A percentile compares a stretch with the other conserved stretches of the same genome.
These are phyloP conservation scores for Neurospora hispaniola DNA, from an alignment of 495 filamentous ascomycete genomes.

Conservation along the genomic window DNA sequence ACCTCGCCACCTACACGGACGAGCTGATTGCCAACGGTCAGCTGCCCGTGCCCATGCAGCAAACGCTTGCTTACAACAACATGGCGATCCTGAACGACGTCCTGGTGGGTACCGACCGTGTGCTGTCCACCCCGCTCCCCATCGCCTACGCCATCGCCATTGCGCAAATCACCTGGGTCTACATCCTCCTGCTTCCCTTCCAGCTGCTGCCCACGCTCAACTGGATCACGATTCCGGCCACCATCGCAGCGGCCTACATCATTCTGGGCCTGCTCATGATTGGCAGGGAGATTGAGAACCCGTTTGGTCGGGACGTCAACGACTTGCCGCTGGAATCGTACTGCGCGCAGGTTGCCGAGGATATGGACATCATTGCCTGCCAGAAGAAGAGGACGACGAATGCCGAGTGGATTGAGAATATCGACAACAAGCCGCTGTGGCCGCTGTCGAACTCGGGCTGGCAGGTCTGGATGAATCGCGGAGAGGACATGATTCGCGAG, in stretches of 20 bases:
- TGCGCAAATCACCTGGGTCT: constrained; percentile 79
- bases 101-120: constrained; percentile 63
- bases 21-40: constrained; percentile 43
- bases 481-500: constrained; percentile 35
- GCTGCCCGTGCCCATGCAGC: constrained; percentile 40
- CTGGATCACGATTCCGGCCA: constrained; percentile 80
- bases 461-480: constrained; percentile 49
- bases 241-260: constrained; percentile 70
- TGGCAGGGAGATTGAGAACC: constrained; percentile 80
- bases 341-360: constrained; percentile 58
- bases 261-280: constrained; percentile 83
- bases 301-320: constrained; percentile 80
- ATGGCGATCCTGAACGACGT: constrained; percentile 60
- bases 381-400: constrained; percentile 40
- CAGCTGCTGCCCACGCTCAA: constrained; percentile 52
- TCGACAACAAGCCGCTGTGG: constrained; percentile 56
- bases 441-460: constrained; percentile 51
- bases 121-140: constrained; percentile 75
- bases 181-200: constrained; percentile 75
- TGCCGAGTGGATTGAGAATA: constrained; percentile 45
- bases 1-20: constrained; percentile 57
- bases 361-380: constrained; percentile 64
- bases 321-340: constrained; percentile 72
- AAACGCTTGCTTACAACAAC: constrained; percentile 39
- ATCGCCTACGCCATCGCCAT: constrained; percentile 81